Evolutionary conservation across 495 filamentous ascomycete genomes (phyloP).

Genomic region (Aspergillus wentii): DNA sequence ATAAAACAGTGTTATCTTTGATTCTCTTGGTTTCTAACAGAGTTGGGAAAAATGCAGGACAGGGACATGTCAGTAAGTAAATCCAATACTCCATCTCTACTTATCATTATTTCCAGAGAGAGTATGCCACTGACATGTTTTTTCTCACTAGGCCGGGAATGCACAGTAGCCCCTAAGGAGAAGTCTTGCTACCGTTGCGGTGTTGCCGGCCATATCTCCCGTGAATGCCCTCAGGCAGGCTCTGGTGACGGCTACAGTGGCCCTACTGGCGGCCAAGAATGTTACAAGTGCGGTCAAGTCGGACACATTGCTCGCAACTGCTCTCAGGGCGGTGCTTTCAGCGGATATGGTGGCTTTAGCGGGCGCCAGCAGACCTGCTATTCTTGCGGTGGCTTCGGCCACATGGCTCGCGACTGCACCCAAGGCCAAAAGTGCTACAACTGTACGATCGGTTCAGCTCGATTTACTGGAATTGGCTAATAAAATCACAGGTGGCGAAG

Average conservation of each 20-base stretch:
- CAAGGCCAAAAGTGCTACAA: conserved; percentile 99
- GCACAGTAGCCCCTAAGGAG: conserved; percentile 83
- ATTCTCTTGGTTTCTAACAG: conserved; percentile 10
- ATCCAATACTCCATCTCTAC: conserved; percentile 2
- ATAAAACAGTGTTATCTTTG: too few relatives aligned
- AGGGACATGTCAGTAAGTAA: conserved; percentile 84
- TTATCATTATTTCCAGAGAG: neutral
- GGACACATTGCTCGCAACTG: conserved; percentile 98
- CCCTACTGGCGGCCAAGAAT: conserved; percentile 61
- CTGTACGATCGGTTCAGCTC: conserved; percentile 49
- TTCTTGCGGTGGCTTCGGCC: conserved; percentile 92
- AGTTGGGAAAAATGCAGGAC: conserved; percentile 39
- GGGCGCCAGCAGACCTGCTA: conserved; percentile 80
- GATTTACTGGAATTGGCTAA: neutral
- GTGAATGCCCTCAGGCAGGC: conserved; percentile 70
- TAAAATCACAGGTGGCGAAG: conserved; percentile 60
- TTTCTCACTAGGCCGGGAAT: conserved; percentile 69
- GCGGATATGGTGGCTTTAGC: conserved; percentile 45
- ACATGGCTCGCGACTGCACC: conserved; percentile 96
- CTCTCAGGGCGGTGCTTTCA: conserved; percentile 57
- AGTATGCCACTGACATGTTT: conserved; percentile 6
- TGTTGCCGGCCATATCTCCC: conserved; percentile 82
- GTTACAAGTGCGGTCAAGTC: conserved; percentile 98
- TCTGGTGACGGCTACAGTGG: conserved; percentile 46
- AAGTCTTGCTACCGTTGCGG: conserved; percentile 96